phyloP scores from a whole-genome alignment of 2,329 filamentous ascomycete genomes.

The Sarocladium strictum region DNA sequence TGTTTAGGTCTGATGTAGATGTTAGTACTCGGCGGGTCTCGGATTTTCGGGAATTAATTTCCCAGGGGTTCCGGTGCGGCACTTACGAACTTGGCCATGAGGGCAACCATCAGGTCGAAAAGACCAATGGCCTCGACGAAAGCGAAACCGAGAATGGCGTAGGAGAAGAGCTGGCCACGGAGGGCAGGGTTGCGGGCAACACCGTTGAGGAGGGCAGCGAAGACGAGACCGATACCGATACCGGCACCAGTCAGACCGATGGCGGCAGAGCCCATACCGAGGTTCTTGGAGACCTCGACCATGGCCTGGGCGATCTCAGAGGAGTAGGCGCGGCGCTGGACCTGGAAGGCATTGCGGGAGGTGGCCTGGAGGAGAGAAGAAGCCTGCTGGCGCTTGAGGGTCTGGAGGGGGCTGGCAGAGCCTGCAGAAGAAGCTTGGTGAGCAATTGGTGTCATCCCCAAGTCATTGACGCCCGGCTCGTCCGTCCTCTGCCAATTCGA shows the following conservation, averaged over 20 bases:
- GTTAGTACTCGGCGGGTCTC: neutral
- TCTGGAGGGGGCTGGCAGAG: constrained; percentile 61
- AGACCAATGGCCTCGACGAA: constrained; percentile 91
- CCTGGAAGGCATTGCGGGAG: constrained; percentile 58
- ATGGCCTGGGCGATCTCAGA: constrained; percentile 84
- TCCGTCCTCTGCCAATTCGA: neutral
- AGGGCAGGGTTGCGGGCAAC: constrained; percentile 92
- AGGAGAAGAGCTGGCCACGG: constrained; percentile 92
- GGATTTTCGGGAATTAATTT: constrained; percentile 5
- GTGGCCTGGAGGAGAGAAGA: constrained; percentile 61
- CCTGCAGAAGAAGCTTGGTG: constrained; percentile 25
- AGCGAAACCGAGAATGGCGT: constrained; percentile 92
- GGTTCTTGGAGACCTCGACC: constrained; percentile 86
- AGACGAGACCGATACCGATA: constrained; percentile 94
- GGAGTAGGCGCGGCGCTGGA: constrained; percentile 71
- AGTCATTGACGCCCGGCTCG: neutral
- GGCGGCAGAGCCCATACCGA: constrained; percentile 83
- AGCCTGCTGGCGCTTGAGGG: constrained; percentile 69
- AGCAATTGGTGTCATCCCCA: neutral
- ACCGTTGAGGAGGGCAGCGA: constrained; percentile 81
- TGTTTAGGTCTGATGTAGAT: constrained; percentile 29
- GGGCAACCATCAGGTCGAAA: constrained; percentile 86
- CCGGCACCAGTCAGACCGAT: constrained; percentile 88
- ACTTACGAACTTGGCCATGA: constrained; percentile 86
- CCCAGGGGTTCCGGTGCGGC: neutral